These are phyloP conservation scores for Fusarium metavorans DNA, from an alignment of 2,329 filamentous ascomycete genomes.

Conservation along the genomic window DNA sequence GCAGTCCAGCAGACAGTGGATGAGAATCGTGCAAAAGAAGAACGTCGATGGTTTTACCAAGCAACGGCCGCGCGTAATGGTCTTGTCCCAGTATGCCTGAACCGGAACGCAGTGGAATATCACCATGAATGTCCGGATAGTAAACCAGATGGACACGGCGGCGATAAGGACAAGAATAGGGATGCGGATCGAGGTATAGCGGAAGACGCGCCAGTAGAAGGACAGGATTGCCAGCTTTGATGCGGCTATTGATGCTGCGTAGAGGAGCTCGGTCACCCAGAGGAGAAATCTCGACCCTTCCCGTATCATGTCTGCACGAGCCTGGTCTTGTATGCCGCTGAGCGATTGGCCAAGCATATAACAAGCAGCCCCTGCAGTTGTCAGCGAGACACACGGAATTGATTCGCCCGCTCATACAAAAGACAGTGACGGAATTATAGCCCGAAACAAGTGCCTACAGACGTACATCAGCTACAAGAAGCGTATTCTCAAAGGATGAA, in stretches of 20 bases:
- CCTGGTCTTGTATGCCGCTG: background rate
- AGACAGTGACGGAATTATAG: constrained; percentile 21
- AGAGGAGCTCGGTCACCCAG: constrained; percentile 34
- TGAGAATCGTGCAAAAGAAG: constrained; percentile 48
- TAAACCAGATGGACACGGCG: constrained; percentile 42
- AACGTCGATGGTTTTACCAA: constrained; percentile 46
- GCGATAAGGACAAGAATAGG: constrained; percentile 40
- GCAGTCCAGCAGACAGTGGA: constrained; percentile 48
- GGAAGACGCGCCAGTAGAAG: constrained; percentile 49
- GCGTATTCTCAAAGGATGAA: background rate
- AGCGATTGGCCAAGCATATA: constrained; percentile 31
- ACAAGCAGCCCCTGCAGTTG: constrained; percentile 21
- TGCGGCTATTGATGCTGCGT: constrained; percentile 43
- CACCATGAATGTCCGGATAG: constrained; percentile 46
- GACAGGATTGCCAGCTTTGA: constrained; percentile 45
- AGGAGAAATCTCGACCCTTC: constrained; percentile 26
- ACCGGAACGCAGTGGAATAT: constrained; percentile 52
- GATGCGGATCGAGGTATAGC: constrained; percentile 41
- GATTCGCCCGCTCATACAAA: constrained; percentile 7
- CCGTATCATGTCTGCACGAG: background rate
- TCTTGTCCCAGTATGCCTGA: constrained; percentile 47
- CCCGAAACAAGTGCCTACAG: constrained; percentile 12
- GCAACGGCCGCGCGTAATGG: constrained; percentile 42
- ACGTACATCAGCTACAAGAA: background rate
- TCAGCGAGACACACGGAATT: background rate